A percentile compares a stretch with the other conserved stretches of the same genome.
Conservation (phyloP, 2,329 filamentous ascomycete species). For the Fusarium anthophilum region DNA sequence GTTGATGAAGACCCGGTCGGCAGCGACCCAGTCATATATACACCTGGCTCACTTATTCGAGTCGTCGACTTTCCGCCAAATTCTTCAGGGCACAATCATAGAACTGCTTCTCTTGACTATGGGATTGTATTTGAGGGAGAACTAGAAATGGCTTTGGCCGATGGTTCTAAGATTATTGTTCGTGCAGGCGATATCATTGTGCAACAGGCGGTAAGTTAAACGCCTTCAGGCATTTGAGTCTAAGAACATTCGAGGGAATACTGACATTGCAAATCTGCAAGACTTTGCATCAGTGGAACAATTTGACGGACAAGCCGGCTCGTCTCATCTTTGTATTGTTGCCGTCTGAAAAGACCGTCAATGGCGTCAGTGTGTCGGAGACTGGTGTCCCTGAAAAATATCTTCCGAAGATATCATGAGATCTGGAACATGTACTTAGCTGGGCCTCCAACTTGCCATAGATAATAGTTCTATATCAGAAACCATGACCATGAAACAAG, state of each 20-base stretch:
- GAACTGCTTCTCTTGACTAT: not conserved
- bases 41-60: not conserved
- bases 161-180: not conserved
- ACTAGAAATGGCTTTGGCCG: not conserved
- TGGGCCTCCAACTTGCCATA: fast-evolving
- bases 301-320: not conserved
- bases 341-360: not conserved
- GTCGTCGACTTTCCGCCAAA: not conserved
- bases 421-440: not conserved
- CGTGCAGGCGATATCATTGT: not conserved
- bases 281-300: not conserved
- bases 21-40: not conserved
- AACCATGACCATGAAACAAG: not conserved
- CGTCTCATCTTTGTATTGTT: not conserved
- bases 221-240: too few species aligned
- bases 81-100: not conserved
- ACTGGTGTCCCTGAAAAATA: not conserved
- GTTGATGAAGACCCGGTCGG: not conserved
- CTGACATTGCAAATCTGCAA: not conserved
- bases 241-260: fast-evolving
- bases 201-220: not conserved
- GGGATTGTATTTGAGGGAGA: not conserved
- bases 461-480: fast-evolving
- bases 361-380: not conserved
- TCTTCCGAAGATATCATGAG: not conserved